Base-by-base conservation (phyloP, 306 rosid species). In the Cucurbita argyrosperma region DNA sequence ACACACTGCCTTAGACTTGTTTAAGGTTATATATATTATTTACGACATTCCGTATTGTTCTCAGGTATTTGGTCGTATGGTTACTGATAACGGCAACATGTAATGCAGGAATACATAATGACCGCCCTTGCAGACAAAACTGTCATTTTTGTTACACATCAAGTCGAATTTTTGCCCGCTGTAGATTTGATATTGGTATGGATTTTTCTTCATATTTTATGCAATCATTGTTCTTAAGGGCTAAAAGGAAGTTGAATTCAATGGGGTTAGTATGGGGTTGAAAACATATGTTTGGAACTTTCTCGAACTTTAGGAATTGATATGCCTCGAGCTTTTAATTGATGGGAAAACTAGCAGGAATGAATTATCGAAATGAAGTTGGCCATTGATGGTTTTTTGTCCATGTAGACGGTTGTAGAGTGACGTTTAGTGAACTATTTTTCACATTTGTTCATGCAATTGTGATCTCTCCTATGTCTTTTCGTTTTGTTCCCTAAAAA, bases 81-180 rank as follows among this genome's bases (percentile, higher is more conserved):
- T 38, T 38, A 50, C 47, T 50, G 37, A 63, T 50, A 16, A 62
- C 1, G 30, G 35, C 14, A 16, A 49, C 82, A 11, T 81, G 79
- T 77, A 74, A 59, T 88, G 89, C 96, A 95, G 99, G 99, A 95
- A 64, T 95, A 89, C 85, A 91, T 95, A 82, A 78, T 91, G 96
- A 82, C 91, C 54, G 97, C 97, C 46, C 87, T 95, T 47, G 92
- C 83, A 71, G 80, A 83, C 77, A 95, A 95, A 83, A 95, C 99
- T 62, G 93, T 95, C 60, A 79, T 95, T 79, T 95, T 83, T 47
- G 99, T 95, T 76, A 95, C 99, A 69, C 97, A 95, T 89, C 99
- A 95, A 89, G 97, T 95, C 71, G 99, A 95, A 85, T 91, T 95
- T 87, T 92, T 95, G 59, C 97, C 97, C 68, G 74, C 96, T 61